These are phyloP conservation scores for Triangularia setosa DNA, from an alignment of 2,329 filamentous ascomycete species.

Conservation along the genomic window DNA sequence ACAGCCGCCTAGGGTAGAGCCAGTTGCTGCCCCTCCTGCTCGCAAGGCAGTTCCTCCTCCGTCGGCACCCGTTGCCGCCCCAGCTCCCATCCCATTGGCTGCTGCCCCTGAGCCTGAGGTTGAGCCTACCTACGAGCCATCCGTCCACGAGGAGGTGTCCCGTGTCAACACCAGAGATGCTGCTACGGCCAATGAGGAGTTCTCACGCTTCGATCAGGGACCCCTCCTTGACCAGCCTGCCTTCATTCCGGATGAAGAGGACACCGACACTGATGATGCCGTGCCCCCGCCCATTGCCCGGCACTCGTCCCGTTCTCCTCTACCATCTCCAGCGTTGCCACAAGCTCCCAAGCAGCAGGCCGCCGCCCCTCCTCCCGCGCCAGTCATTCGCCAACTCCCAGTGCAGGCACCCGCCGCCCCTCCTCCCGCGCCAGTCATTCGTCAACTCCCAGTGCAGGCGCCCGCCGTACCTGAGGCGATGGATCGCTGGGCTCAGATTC, in stretches of 20 bases:
- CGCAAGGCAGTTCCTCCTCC: slow-evolving; percentile 24
- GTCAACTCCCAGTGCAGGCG: neutral
- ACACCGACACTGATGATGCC: slow-evolving; percentile 47
- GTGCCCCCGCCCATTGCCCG: slow-evolving; percentile 51
- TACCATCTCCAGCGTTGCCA: slow-evolving; percentile 26
- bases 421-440: neutral
- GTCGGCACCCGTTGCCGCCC: slow-evolving; percentile 22
- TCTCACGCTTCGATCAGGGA: slow-evolving; percentile 77
- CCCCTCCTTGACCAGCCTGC: slow-evolving; percentile 83
- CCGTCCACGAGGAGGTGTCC: slow-evolving; percentile 49
- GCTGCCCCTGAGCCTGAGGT: slow-evolving; percentile 11
- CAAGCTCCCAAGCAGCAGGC: slow-evolving; percentile 30
- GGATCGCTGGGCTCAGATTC: slow-evolving; percentile 93
- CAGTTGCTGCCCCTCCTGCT: slow-evolving; percentile 5
- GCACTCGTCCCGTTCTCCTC: slow-evolving; percentile 30
- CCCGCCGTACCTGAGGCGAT: slow-evolving; percentile 40
- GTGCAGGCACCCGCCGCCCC: slow-evolving; percentile 27
- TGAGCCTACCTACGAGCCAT: slow-evolving; percentile 42
- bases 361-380: slow-evolving; percentile 23
- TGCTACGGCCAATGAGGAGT: slow-evolving; percentile 56
- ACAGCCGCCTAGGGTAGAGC: neutral
- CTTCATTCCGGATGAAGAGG: slow-evolving; percentile 59
- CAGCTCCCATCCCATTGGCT: slow-evolving; percentile 13
- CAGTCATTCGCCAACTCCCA: neutral
- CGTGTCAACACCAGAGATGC: slow-evolving; percentile 58